Percentiles rank a stretch among this genome's conserved stretches.
phyloP scores from a whole-genome alignment of 768 basidiomycete genomes.

The Lactifluus hygrophoroides region DNA sequence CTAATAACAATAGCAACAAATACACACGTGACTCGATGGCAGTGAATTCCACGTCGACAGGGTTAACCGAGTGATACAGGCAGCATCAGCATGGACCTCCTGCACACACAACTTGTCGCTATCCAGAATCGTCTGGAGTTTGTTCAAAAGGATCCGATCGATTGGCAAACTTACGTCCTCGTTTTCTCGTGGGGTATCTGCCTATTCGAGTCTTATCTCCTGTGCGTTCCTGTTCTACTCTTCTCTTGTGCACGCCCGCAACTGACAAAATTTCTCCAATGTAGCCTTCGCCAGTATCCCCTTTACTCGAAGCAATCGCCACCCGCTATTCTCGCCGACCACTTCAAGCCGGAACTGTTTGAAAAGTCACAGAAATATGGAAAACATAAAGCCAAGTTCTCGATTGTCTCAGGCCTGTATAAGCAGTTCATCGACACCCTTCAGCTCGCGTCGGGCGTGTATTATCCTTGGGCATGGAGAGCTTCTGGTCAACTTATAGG shows the following conservation, averaged over 20 bases:
- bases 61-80: background rate
- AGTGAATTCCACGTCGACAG: background rate
- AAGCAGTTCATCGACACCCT: conserved; percentile 63
- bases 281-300: conserved; percentile 71
- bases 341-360: conserved; percentile 66
- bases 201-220: conserved; percentile 79
- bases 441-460: conserved; percentile 58
- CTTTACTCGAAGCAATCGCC: conserved; percentile 70
- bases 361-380: conserved; percentile 90
- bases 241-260: background rate
- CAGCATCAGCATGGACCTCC: conserved; percentile 11
- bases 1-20: background rate
- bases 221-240: conserved; percentile 43
- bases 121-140: conserved; percentile 61
- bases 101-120: conserved; percentile 17
- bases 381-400: conserved; percentile 80
- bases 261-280: too few relatives aligned
- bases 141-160: conserved; percentile 59
- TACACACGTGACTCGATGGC: background rate
- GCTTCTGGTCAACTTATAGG: conserved; percentile 46
- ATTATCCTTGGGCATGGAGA: conserved; percentile 79
- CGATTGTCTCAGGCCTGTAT: conserved; percentile 63
- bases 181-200: conserved; percentile 66
- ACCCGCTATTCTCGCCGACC: conserved; percentile 56
- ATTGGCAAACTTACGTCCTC: conserved; percentile 82